Evolutionary conservation across 2,329 filamentous ascomycete species (phyloP).

Genomic region (Penicillium oxalicum): DNA sequence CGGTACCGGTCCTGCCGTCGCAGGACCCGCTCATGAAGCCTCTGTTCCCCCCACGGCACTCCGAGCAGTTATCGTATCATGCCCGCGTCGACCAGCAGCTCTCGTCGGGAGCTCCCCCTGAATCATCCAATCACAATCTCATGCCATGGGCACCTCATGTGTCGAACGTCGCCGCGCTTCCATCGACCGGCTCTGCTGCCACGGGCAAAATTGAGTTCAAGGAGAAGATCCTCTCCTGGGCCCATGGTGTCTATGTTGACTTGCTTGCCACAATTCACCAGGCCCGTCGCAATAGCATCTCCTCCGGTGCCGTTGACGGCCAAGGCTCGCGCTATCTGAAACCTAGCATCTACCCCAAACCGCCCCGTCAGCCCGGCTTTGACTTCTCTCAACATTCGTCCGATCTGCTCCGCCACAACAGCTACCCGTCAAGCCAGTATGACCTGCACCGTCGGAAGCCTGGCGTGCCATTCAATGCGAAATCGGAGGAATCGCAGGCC

Average conservation of each 20-base stretch:
- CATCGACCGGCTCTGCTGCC: constrained; percentile 18
- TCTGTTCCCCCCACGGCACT: constrained; percentile 35
- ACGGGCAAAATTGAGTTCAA: constrained; percentile 52
- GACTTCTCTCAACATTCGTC: constrained; percentile 39
- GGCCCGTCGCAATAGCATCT: constrained; percentile 41
- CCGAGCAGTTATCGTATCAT: constrained; percentile 29
- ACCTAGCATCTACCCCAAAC: constrained; percentile 57
- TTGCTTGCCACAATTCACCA: constrained; percentile 61
- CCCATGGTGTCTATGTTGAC: constrained; percentile 67
- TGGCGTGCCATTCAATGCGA: constrained; percentile 8
- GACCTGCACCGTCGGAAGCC: constrained; percentile 21
- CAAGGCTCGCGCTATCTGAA: constrained; percentile 43
- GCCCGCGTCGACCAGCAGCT: constrained; percentile 20
- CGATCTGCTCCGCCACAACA: constrained; percentile 29
- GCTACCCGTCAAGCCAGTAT: constrained; percentile 35
- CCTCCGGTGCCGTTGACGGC: constrained; percentile 40
- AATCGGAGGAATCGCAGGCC: constrained; percentile 14
- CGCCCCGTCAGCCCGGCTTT: constrained; percentile 52
- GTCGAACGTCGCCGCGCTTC: constrained; percentile 14
- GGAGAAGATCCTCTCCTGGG: constrained; percentile 62
- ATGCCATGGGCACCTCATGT: constrained; percentile 23
- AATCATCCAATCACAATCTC: constrained; percentile 18
- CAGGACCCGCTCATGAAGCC: constrained; percentile 29
- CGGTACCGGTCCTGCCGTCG: constrained; percentile 21
- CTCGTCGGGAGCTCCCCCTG: constrained; percentile 13